These are phyloP conservation scores for Suillus subluteus DNA, from an alignment of 768 basidiomycete species.

Conservation along the genomic window DNA sequence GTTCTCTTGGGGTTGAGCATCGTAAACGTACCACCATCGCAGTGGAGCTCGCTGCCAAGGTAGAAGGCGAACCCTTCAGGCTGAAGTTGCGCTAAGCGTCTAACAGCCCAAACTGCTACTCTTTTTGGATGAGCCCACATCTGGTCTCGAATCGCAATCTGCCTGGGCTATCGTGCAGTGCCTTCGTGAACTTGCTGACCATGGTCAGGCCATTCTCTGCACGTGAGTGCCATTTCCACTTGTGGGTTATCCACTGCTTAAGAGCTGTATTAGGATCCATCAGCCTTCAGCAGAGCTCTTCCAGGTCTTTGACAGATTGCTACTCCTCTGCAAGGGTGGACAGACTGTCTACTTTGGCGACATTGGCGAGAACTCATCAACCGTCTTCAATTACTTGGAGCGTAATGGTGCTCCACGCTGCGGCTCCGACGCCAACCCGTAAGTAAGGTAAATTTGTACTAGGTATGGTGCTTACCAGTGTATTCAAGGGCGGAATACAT, in stretches of 20 bases:
- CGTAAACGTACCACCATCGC: slow-evolving; percentile 57
- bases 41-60: slow-evolving; percentile 58
- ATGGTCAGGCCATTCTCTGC: slow-evolving; percentile 54
- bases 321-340: slow-evolving; percentile 50
- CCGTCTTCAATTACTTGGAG: slow-evolving; percentile 8
- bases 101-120: slow-evolving; percentile 43
- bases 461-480: neutral
- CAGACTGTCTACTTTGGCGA: slow-evolving; percentile 67
- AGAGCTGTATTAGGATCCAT: slow-evolving; percentile 50
- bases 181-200: slow-evolving; percentile 49
- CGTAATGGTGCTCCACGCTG: slow-evolving; percentile 9
- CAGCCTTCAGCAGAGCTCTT: slow-evolving; percentile 52
- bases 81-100: neutral
- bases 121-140: slow-evolving; percentile 59
- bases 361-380: slow-evolving; percentile 10
- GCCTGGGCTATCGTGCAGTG: slow-evolving; percentile 49
- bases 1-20: slow-evolving; percentile 48
- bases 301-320: slow-evolving; percentile 51
- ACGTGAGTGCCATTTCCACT: slow-evolving; percentile 29
- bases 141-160: slow-evolving; percentile 50
- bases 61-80: slow-evolving; percentile 21
- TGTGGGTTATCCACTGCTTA: neutral
- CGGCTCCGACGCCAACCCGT: slow-evolving; percentile 4
- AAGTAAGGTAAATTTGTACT: neutral
- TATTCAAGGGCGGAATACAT: slow-evolving; percentile 41